A percentile compares a stretch with the other conserved stretches of the same genome.
These are phyloP conservation scores for Panicum miliaceum DNA, from an alignment of 176 grass and related monocot species.

Conservation along the genomic window DNA sequence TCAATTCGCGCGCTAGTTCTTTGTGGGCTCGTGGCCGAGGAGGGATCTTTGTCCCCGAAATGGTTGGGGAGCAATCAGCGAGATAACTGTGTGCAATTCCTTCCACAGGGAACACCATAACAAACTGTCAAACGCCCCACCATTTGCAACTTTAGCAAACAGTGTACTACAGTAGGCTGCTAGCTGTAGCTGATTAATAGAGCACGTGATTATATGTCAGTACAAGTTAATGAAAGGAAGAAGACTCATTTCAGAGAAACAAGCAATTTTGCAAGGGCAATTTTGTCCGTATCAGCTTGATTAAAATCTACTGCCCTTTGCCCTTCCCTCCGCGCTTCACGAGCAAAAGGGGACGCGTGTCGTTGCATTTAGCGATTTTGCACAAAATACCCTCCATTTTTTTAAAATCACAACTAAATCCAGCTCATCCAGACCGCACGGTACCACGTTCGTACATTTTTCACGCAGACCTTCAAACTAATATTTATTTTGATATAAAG, in stretches of 20 bases:
- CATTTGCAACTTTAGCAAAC: background rate
- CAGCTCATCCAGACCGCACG: too few species aligned
- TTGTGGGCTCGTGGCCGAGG: background rate
- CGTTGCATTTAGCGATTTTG: too few species aligned
- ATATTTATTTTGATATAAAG: too few species aligned
- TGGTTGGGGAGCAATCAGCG: constrained; percentile 14
- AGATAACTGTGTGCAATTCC: background rate
- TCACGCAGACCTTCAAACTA: too few species aligned
- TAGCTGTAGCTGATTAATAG: background rate
- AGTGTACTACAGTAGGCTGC: background rate
- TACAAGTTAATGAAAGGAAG: background rate
- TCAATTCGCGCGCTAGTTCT: background rate
- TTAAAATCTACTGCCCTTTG: too few species aligned
- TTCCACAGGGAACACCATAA: background rate
- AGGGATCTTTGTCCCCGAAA: background rate
- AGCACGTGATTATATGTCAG: background rate
- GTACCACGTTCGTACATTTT: too few species aligned
- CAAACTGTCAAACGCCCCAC: constrained; percentile 1
- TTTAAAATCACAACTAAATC: too few species aligned
- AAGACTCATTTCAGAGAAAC: background rate
- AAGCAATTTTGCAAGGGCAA: too few species aligned
- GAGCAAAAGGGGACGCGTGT: too few species aligned
- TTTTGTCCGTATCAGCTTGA: too few species aligned
- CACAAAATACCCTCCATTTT: too few species aligned
- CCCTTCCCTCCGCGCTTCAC: too few species aligned